Conservation (phyloP, 495 filamentous ascomycete species). For the Usnea hakonensis region DNA sequence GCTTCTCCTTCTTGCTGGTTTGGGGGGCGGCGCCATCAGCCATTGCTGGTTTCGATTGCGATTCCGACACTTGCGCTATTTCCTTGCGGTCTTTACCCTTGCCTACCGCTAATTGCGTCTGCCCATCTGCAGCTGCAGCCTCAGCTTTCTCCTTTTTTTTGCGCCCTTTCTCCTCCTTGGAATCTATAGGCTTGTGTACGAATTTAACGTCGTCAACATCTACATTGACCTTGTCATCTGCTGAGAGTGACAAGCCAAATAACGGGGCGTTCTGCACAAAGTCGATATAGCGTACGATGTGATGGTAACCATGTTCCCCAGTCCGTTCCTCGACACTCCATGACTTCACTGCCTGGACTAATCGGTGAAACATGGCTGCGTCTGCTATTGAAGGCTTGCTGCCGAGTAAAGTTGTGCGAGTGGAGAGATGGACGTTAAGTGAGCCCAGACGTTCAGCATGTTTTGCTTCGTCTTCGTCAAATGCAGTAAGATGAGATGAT, state of each 20-base stretch:
- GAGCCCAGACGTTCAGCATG: constrained; percentile 48
- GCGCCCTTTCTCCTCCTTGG: constrained; percentile 82
- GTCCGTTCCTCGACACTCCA: constrained; percentile 86
- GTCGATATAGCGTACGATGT: constrained; percentile 87
- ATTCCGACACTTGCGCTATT: constrained; percentile 35
- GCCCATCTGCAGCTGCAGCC: constrained; percentile 42
- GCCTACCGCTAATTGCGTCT: constrained; percentile 34
- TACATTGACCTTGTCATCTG: constrained; percentile 71
- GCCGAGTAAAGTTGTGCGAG: constrained; percentile 82
- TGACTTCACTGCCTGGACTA: constrained; percentile 67
- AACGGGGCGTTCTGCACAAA: constrained; percentile 85
- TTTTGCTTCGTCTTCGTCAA: constrained; percentile 51
- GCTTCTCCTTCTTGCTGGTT: constrained; percentile 69
- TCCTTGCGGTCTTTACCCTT: constrained; percentile 41
- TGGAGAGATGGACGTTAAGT: constrained; percentile 79
- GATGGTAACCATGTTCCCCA: constrained; percentile 79
- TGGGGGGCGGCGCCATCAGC: constrained; percentile 26
- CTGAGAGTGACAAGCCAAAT: constrained; percentile 63
- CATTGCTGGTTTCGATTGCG: constrained; percentile 34
- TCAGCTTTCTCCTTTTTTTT: constrained; percentile 80
- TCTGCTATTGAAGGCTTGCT: constrained; percentile 88
- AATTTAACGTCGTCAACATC: constrained; percentile 74
- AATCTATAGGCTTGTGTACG: constrained; percentile 70
- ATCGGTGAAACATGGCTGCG: constrained; percentile 71
- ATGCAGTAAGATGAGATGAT: constrained; percentile 56